These are phyloP conservation scores for Trypanosoma vivax DNA, from an alignment of 208 protist species.

Conservation along the genomic window DNA sequence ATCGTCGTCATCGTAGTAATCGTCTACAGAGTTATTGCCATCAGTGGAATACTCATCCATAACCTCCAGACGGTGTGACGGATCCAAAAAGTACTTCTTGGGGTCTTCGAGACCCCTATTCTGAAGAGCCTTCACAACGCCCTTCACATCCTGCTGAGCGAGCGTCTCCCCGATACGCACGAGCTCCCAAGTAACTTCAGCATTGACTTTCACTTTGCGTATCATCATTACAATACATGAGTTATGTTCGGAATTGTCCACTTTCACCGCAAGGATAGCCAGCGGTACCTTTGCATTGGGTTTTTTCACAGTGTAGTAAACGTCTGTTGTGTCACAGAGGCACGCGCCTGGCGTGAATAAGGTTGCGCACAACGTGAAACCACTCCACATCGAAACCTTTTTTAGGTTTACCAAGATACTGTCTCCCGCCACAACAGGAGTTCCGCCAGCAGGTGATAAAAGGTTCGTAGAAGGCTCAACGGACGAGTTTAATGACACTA, in stretches of 20 bases:
- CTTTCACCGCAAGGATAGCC: slow-evolving; percentile 45
- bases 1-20: slow-evolving; percentile 14
- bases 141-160: slow-evolving; percentile 40
- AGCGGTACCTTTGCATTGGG: slow-evolving; percentile 30
- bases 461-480: slow-evolving; percentile 18
- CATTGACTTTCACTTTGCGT: slow-evolving; percentile 37
- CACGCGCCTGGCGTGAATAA: slow-evolving; percentile 41
- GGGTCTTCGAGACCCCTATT: slow-evolving; percentile 51
- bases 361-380: slow-evolving; percentile 48
- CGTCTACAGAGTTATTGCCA: slow-evolving; percentile 1
- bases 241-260: slow-evolving; percentile 20
- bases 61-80: slow-evolving; percentile 11
- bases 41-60: slow-evolving; percentile 5
- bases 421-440: slow-evolving; percentile 54
- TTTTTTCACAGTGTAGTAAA: slow-evolving; percentile 58
- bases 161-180: slow-evolving; percentile 58
- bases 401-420: slow-evolving; percentile 52
- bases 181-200: slow-evolving; percentile 57
- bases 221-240: slow-evolving; percentile 67
- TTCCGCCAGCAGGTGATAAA: slow-evolving; percentile 32
- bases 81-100: slow-evolving; percentile 35
- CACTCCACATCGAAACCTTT: slow-evolving; percentile 34
- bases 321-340: slow-evolving; percentile 28
- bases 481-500: slow-evolving; percentile 39
- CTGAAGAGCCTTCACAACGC: slow-evolving; percentile 45